A percentile compares a stretch with the other conserved stretches of the same genome.
phyloP scores from a whole-genome alignment of 345 rosid genomes.

The Camelina sativa region DNA sequence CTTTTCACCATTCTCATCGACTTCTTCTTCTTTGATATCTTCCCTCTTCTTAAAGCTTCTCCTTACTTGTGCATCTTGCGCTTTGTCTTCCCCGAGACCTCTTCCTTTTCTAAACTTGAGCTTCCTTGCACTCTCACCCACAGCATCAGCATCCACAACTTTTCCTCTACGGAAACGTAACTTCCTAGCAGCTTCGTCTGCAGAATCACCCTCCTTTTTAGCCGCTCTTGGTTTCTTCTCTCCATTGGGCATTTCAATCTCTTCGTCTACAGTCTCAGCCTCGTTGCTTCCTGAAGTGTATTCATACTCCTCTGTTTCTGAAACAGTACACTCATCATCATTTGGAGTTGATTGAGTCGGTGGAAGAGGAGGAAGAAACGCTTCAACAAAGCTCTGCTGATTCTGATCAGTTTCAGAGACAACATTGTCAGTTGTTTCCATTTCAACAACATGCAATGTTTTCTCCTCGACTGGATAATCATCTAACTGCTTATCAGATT shows the following conservation, averaged over 20 bases:
- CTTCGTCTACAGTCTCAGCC: constrained; percentile 55
- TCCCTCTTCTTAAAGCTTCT: constrained; percentile 64
- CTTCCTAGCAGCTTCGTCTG: constrained; percentile 53
- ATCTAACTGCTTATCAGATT: constrained; percentile 40
- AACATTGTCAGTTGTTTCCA: constrained; percentile 48
- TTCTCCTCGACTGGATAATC: constrained; percentile 57
- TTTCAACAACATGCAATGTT: constrained; percentile 66
- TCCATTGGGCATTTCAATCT: constrained; percentile 47
- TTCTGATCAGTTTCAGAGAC: constrained; percentile 47
- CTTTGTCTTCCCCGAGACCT: constrained; percentile 50
- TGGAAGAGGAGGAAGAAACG: constrained; percentile 26
- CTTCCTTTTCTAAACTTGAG: constrained; percentile 74
- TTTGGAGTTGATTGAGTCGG: constrained; percentile 43
- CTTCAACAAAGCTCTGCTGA: constrained; percentile 47
- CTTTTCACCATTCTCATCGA: constrained; percentile 47
- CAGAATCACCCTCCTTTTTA: constrained; percentile 42
- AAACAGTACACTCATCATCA: constrained; percentile 44
- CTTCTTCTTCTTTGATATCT: constrained; percentile 41
- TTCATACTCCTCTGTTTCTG: constrained; percentile 53
- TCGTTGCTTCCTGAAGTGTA: constrained; percentile 40
- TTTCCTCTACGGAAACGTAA: constrained; percentile 74
- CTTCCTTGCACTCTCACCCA: constrained; percentile 60
- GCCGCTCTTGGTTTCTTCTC: constrained; percentile 41
- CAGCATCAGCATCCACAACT: constrained; percentile 59
- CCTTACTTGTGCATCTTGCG: constrained; percentile 46